Base-by-base conservation (phyloP, 208 protist genomes). In the Giardia duodenalis region DNA sequence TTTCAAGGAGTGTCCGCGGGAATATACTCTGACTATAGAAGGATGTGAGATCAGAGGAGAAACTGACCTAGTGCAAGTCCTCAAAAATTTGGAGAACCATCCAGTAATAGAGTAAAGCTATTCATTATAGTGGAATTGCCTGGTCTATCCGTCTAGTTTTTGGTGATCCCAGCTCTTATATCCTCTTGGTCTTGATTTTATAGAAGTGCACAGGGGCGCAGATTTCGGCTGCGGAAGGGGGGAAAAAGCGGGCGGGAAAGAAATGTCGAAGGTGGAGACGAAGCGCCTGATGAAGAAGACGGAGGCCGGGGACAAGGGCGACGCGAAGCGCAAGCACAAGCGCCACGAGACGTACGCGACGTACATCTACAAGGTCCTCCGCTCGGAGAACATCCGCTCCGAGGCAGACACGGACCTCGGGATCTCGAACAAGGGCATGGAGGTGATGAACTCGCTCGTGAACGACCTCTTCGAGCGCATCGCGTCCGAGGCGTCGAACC, bases 391-490 rank as follows among this genome's bases (percentile, higher is more conserved):
- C 30, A 67, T 93, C 47, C 87, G 90, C 57, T 2, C 92, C 86
- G 86, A 92, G 57, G 93, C 93, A 0, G 93, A 95, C 93, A 92
- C 93, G 19, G 94, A 95, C 88, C 93, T 93, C 39, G 94, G 94
- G 47, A 95, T 95, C 86, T 95, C 94, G 39, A 93, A 88, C 47
- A 87, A 93, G 89, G 92, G 76, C 46, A 95, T 95, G 94, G 46
- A 39, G 30, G 92, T 95, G 92, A 95, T 95, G 93, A 94, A 95
- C 92, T 95, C 94, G 3, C 93, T 95, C 93, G 93, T 95, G 87
- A 92, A 93, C 86, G 94, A 95, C 92, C 92, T 95, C 94, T 95
- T 95, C 93, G 94, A 95, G 87, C 90, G 94, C 47, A 95, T 95
- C 92, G 89, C 94, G 42, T 91, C 48, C 42, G 94, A 95, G 90